Percentiles rank a stretch among this genome's conserved stretches.
Evolutionary conservation across 352 stramenopile species (phyloP).

Genomic region (Blastocystis hominis): DNA sequence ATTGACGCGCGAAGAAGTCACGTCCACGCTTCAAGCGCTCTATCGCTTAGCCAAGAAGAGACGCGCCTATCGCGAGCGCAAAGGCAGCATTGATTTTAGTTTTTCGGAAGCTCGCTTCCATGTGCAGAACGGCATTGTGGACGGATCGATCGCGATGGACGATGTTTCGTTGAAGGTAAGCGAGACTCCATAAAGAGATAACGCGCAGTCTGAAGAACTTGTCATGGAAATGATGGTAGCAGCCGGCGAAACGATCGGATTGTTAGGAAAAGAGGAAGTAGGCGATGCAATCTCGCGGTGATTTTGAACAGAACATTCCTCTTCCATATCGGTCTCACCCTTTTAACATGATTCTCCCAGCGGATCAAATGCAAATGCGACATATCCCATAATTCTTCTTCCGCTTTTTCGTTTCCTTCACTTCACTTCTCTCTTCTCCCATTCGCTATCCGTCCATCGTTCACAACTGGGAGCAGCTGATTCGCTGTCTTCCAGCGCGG

Average conservation of each 20-base stretch:
- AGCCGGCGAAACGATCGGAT: slow-evolving; percentile 6
- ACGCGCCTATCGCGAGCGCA: background rate
- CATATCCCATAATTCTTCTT: background rate
- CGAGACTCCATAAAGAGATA: background rate
- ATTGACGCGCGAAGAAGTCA: background rate
- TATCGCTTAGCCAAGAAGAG: background rate
- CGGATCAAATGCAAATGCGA: slow-evolving; percentile 31
- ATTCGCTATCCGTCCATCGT: background rate
- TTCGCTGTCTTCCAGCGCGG: slow-evolving; percentile 14
- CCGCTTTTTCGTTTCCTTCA: background rate
- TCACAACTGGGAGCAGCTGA: slow-evolving; percentile 36
- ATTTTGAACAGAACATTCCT: slow-evolving; percentile 12
- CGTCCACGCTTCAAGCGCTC: background rate
- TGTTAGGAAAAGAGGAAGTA: slow-evolving; percentile 34
- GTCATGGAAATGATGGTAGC: slow-evolving; percentile 56
- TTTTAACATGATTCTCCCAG: slow-evolving; percentile 15
- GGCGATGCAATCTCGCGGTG: background rate
- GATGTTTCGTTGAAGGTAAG: background rate
- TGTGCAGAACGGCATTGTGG: background rate
- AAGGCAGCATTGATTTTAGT: slow-evolving; percentile 33
- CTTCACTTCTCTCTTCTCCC: background rate
- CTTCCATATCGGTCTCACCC: slow-evolving; percentile 27
- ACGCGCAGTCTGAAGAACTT: background rate
- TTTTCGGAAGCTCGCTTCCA: slow-evolving; percentile 41
- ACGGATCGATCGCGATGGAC: background rate